Base-by-base conservation (phyloP, 1,284 basidiomycete species). In the Heliocybe sulcata region DNA sequence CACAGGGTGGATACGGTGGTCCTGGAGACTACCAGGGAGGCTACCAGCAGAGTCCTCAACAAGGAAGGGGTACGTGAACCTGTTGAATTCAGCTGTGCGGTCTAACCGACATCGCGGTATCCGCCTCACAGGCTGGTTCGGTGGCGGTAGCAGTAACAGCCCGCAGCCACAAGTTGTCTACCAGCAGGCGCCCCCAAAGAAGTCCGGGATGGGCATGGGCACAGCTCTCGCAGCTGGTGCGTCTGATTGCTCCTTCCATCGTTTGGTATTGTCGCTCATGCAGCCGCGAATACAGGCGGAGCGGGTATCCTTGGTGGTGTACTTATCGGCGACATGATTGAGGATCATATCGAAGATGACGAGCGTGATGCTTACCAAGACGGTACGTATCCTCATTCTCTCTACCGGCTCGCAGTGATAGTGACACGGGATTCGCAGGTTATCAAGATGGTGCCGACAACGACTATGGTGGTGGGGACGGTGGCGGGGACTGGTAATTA, bases 281-380 rank as follows among this genome's bases (percentile, higher is more conserved):
- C 22, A 42, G 49, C 19, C 38, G 19, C 53, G 51, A 52, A 49
- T 59, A 27, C 53, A 78, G 83, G 76, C 59, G 83, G 75, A 60
- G 83, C 72, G 20, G 84, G 83, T 60, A 63, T 87, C 16, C 62
- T 84, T 22, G 85, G 78, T 48, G 85, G 85, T 58, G 70, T 71
- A 2, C 63, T 87, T 50, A 61, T 86, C 29, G 76, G 63, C 50
- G 73, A 81, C 45, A 79, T 77, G 1, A 56, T 82, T 33, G 77
- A 80, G 48, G 65, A 75, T 60, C 69, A 77, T 54, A 60, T 79
- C 27, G 69, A 74, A 0, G 51, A 61, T 31, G 74, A 71, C 51
- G 65, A 67, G 45, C 61, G 70, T 8, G 54, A 67, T 1, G 76
- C 69, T 1, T 79, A 68, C 54, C 61, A 75, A 0, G 59, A 72